Conservation (phyloP, 176 grass and related monocot species). For the Zea mays region Zm-B73-REFERENCE-NAM-5.0 NC_050100.1:3424501-3425000, state of each 20-base stretch:
- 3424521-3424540: conserved; percentile 30
- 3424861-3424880: conserved; percentile 25
- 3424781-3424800: neutral
- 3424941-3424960: neutral
- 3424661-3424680: neutral
- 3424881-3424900: neutral
- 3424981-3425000: neutral
- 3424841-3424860: conserved; percentile 28
- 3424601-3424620: no score
- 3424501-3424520: neutral
- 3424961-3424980: neutral
- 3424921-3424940: conserved; percentile 1
- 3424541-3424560: conserved; percentile 33
- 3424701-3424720: neutral
- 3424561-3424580: no score
- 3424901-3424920: conserved; percentile 35
- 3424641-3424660: conserved; percentile 4
- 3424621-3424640: neutral
- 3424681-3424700: no score
- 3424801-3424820: conserved; percentile 9
- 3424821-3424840: conserved; percentile 22
- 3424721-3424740: conserved; percentile 10
- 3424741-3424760: neutral
- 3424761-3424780: neutral
- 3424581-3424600: neutral